Evolutionary conservation across 208 protist genomes (phyloP).

Genomic region (Acanthamoeba royreba): DNA sequence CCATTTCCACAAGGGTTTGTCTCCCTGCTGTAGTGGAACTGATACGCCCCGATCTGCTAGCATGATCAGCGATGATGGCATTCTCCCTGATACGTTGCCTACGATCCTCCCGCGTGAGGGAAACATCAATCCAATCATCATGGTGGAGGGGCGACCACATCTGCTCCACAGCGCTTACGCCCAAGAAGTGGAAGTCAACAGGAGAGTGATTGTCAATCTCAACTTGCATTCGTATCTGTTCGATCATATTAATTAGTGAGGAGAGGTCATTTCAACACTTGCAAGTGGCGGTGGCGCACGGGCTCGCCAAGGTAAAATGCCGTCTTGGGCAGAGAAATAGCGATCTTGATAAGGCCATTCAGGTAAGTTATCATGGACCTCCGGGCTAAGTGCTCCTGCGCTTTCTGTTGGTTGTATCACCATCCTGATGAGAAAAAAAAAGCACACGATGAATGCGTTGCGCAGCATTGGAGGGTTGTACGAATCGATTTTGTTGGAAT

Average conservation of each 20-base stretch:
- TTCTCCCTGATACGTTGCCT: neutral
- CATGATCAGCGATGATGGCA: no score
- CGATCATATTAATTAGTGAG: neutral
- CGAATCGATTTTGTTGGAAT: neutral
- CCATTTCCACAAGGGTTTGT: no score
- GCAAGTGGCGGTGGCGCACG: neutral
- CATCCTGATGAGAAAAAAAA: neutral
- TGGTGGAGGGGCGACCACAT: neutral
- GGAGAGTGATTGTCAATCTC: neutral
- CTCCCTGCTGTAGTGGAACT: no score
- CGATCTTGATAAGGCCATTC: neutral
- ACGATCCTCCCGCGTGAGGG: neutral
- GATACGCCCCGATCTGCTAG: no score
- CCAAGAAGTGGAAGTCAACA: neutral
- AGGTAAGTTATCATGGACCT: neutral
- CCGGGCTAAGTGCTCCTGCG: neutral
- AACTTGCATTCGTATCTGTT: neutral
- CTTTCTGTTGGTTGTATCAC: neutral
- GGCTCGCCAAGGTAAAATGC: neutral
- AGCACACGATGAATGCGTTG: neutral
- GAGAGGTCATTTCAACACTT: neutral
- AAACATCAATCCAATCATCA: neutral
- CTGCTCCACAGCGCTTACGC: neutral
- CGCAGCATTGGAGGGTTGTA: neutral
- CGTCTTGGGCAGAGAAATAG: neutral